phyloP scores from a whole-genome alignment of 1,284 basidiomycete genomes.

The Chiua sp. region DNA sequence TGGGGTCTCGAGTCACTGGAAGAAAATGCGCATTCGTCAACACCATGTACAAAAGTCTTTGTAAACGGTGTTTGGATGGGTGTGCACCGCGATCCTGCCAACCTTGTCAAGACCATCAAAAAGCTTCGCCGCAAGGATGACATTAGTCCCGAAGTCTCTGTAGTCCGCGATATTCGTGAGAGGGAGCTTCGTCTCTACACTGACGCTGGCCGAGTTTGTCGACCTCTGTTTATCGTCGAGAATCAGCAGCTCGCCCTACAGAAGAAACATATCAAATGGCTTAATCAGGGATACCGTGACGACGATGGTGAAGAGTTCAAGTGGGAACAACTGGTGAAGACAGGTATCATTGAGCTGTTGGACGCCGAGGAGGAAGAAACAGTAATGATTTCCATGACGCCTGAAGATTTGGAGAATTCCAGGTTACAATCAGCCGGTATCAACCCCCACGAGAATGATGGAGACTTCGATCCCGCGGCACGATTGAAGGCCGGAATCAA shows the following conservation, averaged over 20 bases:
- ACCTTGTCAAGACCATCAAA: slow-evolving; percentile 93
- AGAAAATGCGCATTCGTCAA: slow-evolving; percentile 86
- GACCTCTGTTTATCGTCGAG: slow-evolving; percentile 97
- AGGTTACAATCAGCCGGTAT: slow-evolving; percentile 68
- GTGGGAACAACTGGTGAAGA: slow-evolving; percentile 88
- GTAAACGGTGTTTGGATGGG: slow-evolving; percentile 99
- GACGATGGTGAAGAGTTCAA: slow-evolving; percentile 70
- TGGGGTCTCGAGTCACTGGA: slow-evolving; percentile 95
- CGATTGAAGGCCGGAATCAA: slow-evolving; percentile 84
- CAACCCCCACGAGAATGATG: slow-evolving; percentile 64
- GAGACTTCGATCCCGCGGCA: slow-evolving; percentile 85
- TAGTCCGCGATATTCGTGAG: slow-evolving; percentile 97
- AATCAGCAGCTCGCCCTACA: slow-evolving; percentile 84
- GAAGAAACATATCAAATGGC: slow-evolving; percentile 85
- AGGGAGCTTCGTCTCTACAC: slow-evolving; percentile 95
- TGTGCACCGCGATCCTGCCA: slow-evolving; percentile 95
- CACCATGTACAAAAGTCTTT: slow-evolving; percentile 94
- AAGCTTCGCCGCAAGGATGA: slow-evolving; percentile 94
- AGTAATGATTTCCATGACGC: slow-evolving; percentile 99
- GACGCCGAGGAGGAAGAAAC: slow-evolving; percentile 99
- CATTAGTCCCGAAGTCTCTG: slow-evolving; percentile 95
- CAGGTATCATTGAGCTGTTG: slow-evolving; percentile 92
- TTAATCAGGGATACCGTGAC: slow-evolving; percentile 57
- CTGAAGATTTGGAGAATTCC: slow-evolving; percentile 92
- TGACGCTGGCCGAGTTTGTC: slow-evolving; percentile 95